A percentile compares a stretch with the other conserved stretches of the same genome.
Evolutionary conservation across 2,329 filamentous ascomycete genomes (phyloP).

Genomic region (Fusarium nelsonii): DNA sequence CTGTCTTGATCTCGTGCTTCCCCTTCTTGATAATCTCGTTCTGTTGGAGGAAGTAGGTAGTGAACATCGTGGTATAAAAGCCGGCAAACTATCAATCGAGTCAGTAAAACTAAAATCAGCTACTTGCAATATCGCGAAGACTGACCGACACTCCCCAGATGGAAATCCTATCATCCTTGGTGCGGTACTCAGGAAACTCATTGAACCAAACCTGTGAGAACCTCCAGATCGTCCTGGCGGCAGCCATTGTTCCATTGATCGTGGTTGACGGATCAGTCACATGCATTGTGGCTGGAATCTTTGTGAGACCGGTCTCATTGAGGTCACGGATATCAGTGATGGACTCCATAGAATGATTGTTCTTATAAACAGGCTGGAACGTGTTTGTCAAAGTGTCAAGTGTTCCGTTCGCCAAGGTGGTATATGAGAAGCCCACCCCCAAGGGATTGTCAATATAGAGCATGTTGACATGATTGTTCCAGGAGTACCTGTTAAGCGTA

Average conservation of each 20-base stretch:
- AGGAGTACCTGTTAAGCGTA: not conserved
- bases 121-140: no score
- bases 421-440: not conserved
- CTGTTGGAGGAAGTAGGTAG: not conserved
- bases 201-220: not conserved
- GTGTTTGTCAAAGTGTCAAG: not conserved
- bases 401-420: not conserved
- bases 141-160: not conserved
- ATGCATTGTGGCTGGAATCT: slow-evolving; percentile 1
- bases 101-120: not conserved
- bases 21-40: not conserved
- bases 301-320: not conserved
- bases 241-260: not conserved
- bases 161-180: not conserved
- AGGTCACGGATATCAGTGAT: not conserved
- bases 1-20: not conserved
- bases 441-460: not conserved
- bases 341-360: not conserved
- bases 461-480: not conserved
- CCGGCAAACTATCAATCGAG: not conserved
- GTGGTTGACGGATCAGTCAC: not conserved
- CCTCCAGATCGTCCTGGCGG: not conserved
- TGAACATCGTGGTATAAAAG: not conserved
- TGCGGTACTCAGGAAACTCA: not conserved
- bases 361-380: not conserved